Base-by-base conservation (phyloP, 768 basidiomycete genomes). In the Multifurca ochricompacta region DNA sequence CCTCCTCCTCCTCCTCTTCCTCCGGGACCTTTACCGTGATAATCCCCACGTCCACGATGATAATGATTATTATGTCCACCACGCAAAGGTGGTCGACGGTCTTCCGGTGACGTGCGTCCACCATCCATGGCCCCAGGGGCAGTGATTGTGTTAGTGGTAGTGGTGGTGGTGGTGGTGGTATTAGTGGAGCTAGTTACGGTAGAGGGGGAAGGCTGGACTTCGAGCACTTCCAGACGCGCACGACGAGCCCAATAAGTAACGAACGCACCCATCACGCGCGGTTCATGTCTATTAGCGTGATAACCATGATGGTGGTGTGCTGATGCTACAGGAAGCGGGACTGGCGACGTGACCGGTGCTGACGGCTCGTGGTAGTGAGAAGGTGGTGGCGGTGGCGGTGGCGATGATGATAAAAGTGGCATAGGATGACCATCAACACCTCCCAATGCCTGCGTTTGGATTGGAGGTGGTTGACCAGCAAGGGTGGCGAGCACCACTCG, bases 241-340 rank as follows among this genome's bases (percentile, higher is more conserved):
- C 76, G 77, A 2, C 72, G 66, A 7, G 85, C 88, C 89, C 88
- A 91, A 36, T 75, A 72, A 0, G 75, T 64, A 36, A 89, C 80
- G 30, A 88, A 70, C 3, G 73, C 67, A 3, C 88, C 87, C 1
- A 78, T 70, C 1, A 81, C 80, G 48, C 86, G 80, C 16, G 77
- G 75, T 62, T 88, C 87, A 58, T 80, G 75, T 59, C 80, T 81
- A n/a, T n/a, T n/a, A n/a, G n/a, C n/a, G n/a, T n/a, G n/a, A n/a
- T n/a, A n/a, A n/a, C n/a, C n/a, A n/a, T n/a, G n/a, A n/a, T n/a
- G n/a, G n/a, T n/a, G n/a, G n/a, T n/a, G 67, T 76, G 78, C 30
- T 50, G 48, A 69, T 65, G 41, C 73, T 0, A 81, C 78, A 10
- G 83, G 83, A 18, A 85, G 76, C 0, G 84, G 84, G 31, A 86